A percentile compares a stretch with the other conserved stretches of the same genome.
These are phyloP conservation scores for Euphorbia corollata DNA, from an alignment of 441 rosid genomes.

Conservation along the genomic window DNA sequence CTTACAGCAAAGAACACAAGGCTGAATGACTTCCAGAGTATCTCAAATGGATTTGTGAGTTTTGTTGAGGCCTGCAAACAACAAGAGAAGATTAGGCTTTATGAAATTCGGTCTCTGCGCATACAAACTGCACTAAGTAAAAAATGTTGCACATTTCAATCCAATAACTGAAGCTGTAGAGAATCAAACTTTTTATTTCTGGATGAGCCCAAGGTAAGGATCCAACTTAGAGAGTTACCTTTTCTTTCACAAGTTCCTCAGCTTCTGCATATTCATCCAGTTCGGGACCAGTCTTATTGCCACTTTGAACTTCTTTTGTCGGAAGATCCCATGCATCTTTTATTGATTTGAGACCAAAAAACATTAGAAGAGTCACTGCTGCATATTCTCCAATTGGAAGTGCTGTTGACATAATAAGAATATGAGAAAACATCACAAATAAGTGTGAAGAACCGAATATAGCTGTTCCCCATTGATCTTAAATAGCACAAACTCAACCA, in stretches of 20 bases:
- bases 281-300: conserved; percentile 47
- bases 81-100: conserved; percentile 5
- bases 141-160: background rate
- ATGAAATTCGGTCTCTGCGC: background rate
- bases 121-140: conserved; percentile 1
- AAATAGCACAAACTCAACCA: background rate
- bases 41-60: conserved; percentile 79
- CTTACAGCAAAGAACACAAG: conserved; percentile 94
- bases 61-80: conserved; percentile 52
- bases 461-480: background rate
- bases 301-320: conserved; percentile 41
- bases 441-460: background rate
- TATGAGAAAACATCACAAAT: conserved; percentile 15
- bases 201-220: background rate
- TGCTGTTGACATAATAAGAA: conserved; percentile 41
- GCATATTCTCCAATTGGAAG: conserved; percentile 94
- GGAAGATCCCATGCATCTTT: conserved; percentile 97
- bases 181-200: background rate
- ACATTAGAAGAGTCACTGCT: conserved; percentile 74
- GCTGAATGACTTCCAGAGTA: conserved; percentile 91
- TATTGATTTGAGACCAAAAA: conserved; percentile 90
- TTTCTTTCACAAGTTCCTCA: conserved; percentile 85
- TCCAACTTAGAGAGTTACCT: conserved; percentile 33
- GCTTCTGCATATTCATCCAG: conserved; percentile 86
- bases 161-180: background rate